These are phyloP conservation scores for Mortierella polycephala DNA, from an alignment of 371 early-diverging fungal genomes.

Conservation along the genomic window DNA sequence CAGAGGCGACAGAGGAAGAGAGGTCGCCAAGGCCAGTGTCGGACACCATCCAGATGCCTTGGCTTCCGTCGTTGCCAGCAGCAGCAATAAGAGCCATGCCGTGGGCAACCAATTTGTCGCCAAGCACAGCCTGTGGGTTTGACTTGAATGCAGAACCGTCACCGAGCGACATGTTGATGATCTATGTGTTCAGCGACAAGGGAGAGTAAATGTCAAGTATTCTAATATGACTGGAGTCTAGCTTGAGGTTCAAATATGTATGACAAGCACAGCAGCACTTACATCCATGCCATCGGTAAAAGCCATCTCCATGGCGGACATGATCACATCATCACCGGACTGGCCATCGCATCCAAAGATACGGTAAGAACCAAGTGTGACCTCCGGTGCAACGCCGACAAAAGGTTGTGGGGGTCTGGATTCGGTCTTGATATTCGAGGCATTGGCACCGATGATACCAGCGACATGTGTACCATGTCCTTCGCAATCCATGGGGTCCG, in stretches of 20 bases:
- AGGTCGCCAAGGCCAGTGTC: conserved; percentile 69
- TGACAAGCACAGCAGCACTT: not conserved
- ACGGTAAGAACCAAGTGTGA: conserved; percentile 63
- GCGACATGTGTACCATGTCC: conserved; percentile 74
- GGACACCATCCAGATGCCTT: conserved; percentile 69
- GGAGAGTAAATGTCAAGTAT: too few species aligned
- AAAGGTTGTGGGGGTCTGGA: conserved; percentile 17
- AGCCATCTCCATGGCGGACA: conserved; percentile 66
- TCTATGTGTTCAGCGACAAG: not conserved
- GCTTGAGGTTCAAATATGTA: too few species aligned
- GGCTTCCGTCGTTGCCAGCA: conserved; percentile 74
- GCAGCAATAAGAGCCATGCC: conserved; percentile 62
- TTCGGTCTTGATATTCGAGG: conserved; percentile 11
- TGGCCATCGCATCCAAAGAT: conserved; percentile 68
- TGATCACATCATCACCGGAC: conserved; percentile 64
- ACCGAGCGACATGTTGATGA: conserved; percentile 74
- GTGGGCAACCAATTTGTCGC: conserved; percentile 44
- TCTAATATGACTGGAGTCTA: too few species aligned
- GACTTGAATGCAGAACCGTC: conserved; percentile 56
- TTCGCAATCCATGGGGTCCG: conserved; percentile 66
- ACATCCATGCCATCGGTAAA: conserved; percentile 63
- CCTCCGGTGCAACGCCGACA: conserved; percentile 69
- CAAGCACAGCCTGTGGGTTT: conserved; percentile 53
- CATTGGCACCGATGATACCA: conserved; percentile 69
- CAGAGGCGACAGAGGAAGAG: conserved; percentile 72